Conservation (phyloP, 352 stramenopile genomes). For the Phytophthora sp. region DNA sequence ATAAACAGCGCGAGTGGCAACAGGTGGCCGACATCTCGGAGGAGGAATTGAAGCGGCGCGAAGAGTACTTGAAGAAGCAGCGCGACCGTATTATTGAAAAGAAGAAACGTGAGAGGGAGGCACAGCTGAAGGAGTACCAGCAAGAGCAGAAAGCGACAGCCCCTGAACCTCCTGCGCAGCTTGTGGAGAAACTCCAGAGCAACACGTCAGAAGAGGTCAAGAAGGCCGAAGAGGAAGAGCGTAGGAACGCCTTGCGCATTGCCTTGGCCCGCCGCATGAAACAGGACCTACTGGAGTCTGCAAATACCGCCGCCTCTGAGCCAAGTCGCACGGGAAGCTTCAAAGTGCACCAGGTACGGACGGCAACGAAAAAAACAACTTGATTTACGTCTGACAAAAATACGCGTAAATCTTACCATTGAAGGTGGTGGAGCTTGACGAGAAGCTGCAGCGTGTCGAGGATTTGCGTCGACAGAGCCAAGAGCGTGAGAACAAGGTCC, state of each 20-base stretch:
- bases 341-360: constrained; percentile 61
- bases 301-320: constrained; percentile 26
- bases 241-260: constrained; percentile 70
- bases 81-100: constrained; percentile 83
- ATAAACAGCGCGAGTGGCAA: constrained; percentile 73
- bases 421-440: constrained; percentile 72
- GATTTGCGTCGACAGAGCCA: constrained; percentile 70
- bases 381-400: constrained; percentile 1
- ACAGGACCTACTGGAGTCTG: constrained; percentile 68
- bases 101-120: constrained; percentile 79
- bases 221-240: constrained; percentile 69
- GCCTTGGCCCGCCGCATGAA: constrained; percentile 82
- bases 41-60: constrained; percentile 71
- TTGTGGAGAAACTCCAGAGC: constrained; percentile 73
- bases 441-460: constrained; percentile 82
- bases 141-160: constrained; percentile 72
- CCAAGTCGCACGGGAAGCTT: constrained; percentile 39
- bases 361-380: background rate
- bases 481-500: constrained; percentile 65
- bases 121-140: constrained; percentile 76
- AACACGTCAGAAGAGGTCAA: constrained; percentile 64
- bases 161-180: constrained; percentile 60
- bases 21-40: constrained; percentile 70
- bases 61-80: constrained; percentile 78
- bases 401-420: background rate